Evolutionary conservation across 495 filamentous ascomycete genomes (phyloP).

Genomic region (Tuber aestivum): DNA sequence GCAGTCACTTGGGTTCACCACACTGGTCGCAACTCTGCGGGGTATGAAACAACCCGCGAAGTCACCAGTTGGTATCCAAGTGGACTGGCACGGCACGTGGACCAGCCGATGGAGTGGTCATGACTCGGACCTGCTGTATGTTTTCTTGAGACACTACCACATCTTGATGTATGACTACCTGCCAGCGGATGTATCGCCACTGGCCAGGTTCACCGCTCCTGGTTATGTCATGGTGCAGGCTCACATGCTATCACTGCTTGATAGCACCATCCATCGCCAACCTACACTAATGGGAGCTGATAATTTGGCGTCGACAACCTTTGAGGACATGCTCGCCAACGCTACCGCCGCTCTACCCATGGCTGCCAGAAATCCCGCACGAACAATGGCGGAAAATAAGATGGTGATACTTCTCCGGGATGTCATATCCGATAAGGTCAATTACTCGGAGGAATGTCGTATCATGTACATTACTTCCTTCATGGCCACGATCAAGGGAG

Average conservation of each 20-base stretch:
- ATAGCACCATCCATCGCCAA: constrained; percentile 76
- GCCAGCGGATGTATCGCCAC: constrained; percentile 54
- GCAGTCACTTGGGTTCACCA: constrained; percentile 65
- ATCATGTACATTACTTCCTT: constrained; percentile 76
- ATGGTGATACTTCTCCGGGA: constrained; percentile 82
- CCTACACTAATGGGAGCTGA: constrained; percentile 49
- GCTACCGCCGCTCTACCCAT: constrained; percentile 58
- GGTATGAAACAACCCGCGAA: constrained; percentile 63
- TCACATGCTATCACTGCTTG: constrained; percentile 73
- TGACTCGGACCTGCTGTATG: constrained; percentile 88
- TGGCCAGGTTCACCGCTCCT: constrained; percentile 65
- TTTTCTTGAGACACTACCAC: constrained; percentile 88
- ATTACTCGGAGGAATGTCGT: constrained; percentile 50
- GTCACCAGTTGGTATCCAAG: constrained; percentile 62
- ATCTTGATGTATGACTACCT: constrained; percentile 76
- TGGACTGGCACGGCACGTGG: constrained; percentile 85
- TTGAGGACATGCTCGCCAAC: constrained; percentile 72
- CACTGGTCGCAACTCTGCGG: constrained; percentile 56
- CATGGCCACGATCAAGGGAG: constrained; percentile 62
- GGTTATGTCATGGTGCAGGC: constrained; percentile 79
- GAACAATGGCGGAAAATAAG: constrained; percentile 87
- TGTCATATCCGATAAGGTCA: constrained; percentile 65
- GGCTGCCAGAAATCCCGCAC: constrained; percentile 59
- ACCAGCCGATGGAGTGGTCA: constrained; percentile 76
- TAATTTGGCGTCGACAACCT: constrained; percentile 57